phyloP scores from a whole-genome alignment of 208 protist genomes.

The Trypanosoma vivax region DNA sequence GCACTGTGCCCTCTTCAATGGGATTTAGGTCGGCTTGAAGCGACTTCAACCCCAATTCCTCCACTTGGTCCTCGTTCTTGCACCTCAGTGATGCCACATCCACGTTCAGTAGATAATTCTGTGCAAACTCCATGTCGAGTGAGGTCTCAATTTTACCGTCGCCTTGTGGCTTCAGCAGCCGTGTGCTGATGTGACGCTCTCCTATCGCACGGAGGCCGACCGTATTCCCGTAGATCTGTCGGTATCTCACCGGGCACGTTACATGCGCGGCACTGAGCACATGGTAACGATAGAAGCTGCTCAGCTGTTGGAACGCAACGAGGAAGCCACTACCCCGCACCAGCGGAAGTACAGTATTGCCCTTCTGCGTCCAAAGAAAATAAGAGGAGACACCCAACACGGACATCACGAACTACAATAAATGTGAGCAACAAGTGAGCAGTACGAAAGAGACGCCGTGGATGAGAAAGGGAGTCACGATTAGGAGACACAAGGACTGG shows the following conservation, averaged over 20 bases:
- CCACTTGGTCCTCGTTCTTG: slow-evolving; percentile 31
- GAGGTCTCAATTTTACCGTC: slow-evolving; percentile 25
- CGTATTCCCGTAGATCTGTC: slow-evolving; percentile 58
- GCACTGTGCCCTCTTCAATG: slow-evolving; percentile 55
- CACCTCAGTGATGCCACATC: slow-evolving; percentile 67
- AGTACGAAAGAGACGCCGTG: slow-evolving; percentile 7
- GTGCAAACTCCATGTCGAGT: slow-evolving; percentile 54
- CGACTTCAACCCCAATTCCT: slow-evolving; percentile 19
- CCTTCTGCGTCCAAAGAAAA: slow-evolving; percentile 87
- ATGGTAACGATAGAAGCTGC: slow-evolving; percentile 75
- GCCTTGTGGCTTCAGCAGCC: slow-evolving; percentile 41
- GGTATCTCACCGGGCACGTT: slow-evolving; percentile 63
- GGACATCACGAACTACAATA: slow-evolving; percentile 30
- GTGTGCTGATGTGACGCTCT: slow-evolving; percentile 77
- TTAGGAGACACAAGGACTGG: background rate
- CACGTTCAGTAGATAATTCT: slow-evolving; percentile 59
- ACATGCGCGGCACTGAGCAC: slow-evolving; percentile 81
- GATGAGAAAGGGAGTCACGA: background rate
- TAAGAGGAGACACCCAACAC: slow-evolving; percentile 78
- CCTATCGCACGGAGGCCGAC: slow-evolving; percentile 71
- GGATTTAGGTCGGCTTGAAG: slow-evolving; percentile 62
- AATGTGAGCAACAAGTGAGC: slow-evolving; percentile 21
- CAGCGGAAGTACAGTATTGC: slow-evolving; percentile 70
- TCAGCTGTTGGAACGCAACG: slow-evolving; percentile 50
- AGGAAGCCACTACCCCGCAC: slow-evolving; percentile 83